A percentile compares a stretch with the other conserved stretches of the same genome.
These are phyloP conservation scores for Aureobasidium sp. DNA, from an alignment of 2,329 filamentous ascomycete genomes.

Conservation along the genomic window DNA sequence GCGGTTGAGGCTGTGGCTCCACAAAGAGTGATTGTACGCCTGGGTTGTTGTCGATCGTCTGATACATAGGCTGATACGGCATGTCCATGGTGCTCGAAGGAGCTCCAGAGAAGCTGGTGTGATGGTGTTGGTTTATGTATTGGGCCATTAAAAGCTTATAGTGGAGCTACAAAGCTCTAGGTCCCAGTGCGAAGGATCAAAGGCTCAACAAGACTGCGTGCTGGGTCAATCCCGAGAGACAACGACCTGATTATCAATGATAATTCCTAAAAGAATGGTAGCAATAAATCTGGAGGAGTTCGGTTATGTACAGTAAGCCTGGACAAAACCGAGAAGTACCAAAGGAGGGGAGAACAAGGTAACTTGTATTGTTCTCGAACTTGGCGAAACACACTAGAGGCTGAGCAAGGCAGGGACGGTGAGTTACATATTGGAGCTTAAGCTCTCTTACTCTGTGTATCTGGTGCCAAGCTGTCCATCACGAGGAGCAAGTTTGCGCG, in stretches of 20 bases:
- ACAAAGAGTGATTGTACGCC: neutral
- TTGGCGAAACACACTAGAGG: slow-evolving; percentile 4
- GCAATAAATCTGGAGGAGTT: neutral
- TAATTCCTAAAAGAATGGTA: neutral
- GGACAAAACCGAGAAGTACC: neutral
- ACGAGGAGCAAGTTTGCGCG: slow-evolving; percentile 9
- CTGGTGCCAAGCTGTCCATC: slow-evolving; percentile 1
- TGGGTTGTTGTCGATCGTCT: neutral
- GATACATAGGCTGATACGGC: neutral
- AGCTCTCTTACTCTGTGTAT: neutral
- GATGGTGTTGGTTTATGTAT: neutral
- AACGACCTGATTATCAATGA: neutral
- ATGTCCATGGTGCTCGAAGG: neutral
- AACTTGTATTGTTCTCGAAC: slow-evolving; percentile 8
- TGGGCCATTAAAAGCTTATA: neutral
- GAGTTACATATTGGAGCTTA: slow-evolving; percentile 1
- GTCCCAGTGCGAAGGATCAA: neutral
- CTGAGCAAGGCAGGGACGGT: neutral
- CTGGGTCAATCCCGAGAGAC: neutral
- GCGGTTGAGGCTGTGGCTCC: neutral
- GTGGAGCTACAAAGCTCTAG: neutral
- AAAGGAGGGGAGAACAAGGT: slow-evolving; percentile 8
- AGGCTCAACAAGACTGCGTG: neutral
- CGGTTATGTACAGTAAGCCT: slow-evolving; percentile 1
- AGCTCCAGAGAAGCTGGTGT: neutral